Evolutionary conservation across 768 basidiomycete species (phyloP).

Genomic region (Leccinum boreale): DNA sequence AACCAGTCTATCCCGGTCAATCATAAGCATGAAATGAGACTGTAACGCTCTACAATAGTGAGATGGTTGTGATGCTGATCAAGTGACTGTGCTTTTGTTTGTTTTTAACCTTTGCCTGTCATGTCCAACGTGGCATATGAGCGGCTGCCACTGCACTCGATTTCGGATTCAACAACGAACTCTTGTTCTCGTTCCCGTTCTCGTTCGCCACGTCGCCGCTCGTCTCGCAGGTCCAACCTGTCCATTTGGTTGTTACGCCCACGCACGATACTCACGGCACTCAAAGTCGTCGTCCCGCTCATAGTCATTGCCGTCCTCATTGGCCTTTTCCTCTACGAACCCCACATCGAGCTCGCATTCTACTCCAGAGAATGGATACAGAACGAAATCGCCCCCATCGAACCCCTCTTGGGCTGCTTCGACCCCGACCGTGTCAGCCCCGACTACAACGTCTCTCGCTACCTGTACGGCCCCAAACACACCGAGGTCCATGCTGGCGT

Average conservation of each 20-base stretch:
- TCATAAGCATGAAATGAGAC: too few relatives aligned
- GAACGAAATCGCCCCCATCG: slow-evolving; percentile 62
- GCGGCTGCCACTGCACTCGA: slow-evolving; percentile 49
- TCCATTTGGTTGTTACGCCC: slow-evolving; percentile 29
- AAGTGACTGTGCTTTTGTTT: background rate
- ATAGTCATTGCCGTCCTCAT: slow-evolving; percentile 39
- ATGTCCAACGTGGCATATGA: slow-evolving; percentile 45
- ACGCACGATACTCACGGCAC: slow-evolving; percentile 35
- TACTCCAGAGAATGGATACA: slow-evolving; percentile 76
- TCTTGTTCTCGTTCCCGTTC: slow-evolving; percentile 22
- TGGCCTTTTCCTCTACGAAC: slow-evolving; percentile 65
- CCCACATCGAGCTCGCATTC: slow-evolving; percentile 82
- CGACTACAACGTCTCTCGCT: slow-evolving; percentile 63
- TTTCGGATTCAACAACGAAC: slow-evolving; percentile 28
- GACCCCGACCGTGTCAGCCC: slow-evolving; percentile 54
- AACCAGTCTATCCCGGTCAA: too few relatives aligned
- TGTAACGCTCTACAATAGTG: too few relatives aligned
- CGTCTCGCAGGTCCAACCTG: slow-evolving; percentile 26
- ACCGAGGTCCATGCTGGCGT: slow-evolving; percentile 81
- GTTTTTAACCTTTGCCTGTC: background rate
- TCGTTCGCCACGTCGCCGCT: slow-evolving; percentile 25
- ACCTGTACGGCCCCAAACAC: slow-evolving; percentile 59
- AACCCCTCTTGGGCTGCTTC: slow-evolving; percentile 75
- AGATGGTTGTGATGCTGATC: too few relatives aligned
- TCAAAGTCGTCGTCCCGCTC: slow-evolving; percentile 45